Conservation (phyloP, 2,329 filamentous ascomycete species). For the Endoconidiophora polonica region DNA sequence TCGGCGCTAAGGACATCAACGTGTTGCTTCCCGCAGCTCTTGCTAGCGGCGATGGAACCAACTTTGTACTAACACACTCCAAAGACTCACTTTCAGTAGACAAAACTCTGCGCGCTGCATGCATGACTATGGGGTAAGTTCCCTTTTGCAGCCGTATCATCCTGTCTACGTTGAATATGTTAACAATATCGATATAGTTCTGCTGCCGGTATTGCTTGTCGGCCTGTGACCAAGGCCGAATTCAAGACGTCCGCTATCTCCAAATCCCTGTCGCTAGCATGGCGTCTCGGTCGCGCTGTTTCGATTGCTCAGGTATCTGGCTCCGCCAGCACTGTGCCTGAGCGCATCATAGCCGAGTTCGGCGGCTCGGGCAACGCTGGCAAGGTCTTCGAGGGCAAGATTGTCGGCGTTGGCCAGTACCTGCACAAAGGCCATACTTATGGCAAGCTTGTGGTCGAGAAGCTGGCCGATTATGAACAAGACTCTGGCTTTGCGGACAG, state of each 20-base stretch:
- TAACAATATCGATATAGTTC: slow-evolving; percentile 17
- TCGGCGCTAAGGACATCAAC: slow-evolving; percentile 18
- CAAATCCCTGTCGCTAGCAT: slow-evolving; percentile 23
- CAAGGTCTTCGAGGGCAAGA: slow-evolving; percentile 18
- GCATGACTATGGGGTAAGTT: slow-evolving; percentile 13
- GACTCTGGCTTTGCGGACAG: slow-evolving; percentile 17
- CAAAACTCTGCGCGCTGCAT: slow-evolving; percentile 10
- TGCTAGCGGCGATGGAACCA: slow-evolving; percentile 16
- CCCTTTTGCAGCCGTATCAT: neutral
- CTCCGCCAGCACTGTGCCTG: slow-evolving; percentile 24
- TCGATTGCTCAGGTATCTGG: slow-evolving; percentile 27
- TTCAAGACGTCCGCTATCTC: slow-evolving; percentile 21
- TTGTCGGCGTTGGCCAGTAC: slow-evolving; percentile 13
- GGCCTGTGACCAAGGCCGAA: slow-evolving; percentile 19
- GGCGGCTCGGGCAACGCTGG: slow-evolving; percentile 18
- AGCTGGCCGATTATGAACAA: slow-evolving; percentile 23
- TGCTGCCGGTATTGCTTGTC: slow-evolving; percentile 21
- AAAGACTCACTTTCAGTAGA: slow-evolving; percentile 15
- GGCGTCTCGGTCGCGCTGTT: slow-evolving; percentile 33
- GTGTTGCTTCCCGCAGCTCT: slow-evolving; percentile 17
- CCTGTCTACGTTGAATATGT: neutral
- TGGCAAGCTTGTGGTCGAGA: slow-evolving; percentile 25
- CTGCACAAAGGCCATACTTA: slow-evolving; percentile 15
- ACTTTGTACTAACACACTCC: slow-evolving; percentile 12
- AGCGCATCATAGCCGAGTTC: slow-evolving; percentile 23